Evolutionary conservation across 352 stramenopile species (phyloP), one percentile per base, ranked within the genome.

Genomic region (Pythium rishiriense): DNA sequence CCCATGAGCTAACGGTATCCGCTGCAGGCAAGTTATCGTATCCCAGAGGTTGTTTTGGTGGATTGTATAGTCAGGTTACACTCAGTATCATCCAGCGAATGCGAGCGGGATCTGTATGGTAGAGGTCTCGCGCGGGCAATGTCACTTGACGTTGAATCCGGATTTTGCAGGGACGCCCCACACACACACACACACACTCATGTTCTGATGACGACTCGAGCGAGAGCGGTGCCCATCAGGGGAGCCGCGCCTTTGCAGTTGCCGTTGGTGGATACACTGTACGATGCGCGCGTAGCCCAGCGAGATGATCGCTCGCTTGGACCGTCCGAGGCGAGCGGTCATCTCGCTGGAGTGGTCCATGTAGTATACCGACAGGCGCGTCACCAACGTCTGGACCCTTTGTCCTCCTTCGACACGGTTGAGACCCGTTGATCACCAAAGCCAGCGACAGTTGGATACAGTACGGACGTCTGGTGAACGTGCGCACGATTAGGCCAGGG

Each of bases 161-260:
- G 19, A 49, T 49, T 49, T 49, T 28, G 43, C 17, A n/a, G n/a
- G 22, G 43, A 46, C 14, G 22, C 4, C 25, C 3, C n/a, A 26
- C 17, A 49, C 43, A 49, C 43, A 7, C 25, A 8, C n/a, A 26
- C 17, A 49, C 43, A 49, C 43, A 49, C 43, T 49, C 43, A 28
- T 49, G 5, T 29, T 49, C 43, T 28, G 43, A 49, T 49, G 43
- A 49, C 43, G n/a, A 49, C 43, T 25, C 43, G 37, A 7, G 31
- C 31, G 31, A 11, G 31, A 43, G 37, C n/a, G n/a, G 11, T 43
- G 11, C 37, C 11, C 37, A 43, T 19, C 33, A 39, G 14, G 10
- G 6, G 37, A 4, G 37, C 37, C 37, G 11, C 37, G 37, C 37
- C 19, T 43, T 19, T 43, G 10, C 37, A 19, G 17, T 43, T 19